Conservation (phyloP, 2,329 filamentous ascomycete species). For the Drechslerella stenobrocha region DNA sequence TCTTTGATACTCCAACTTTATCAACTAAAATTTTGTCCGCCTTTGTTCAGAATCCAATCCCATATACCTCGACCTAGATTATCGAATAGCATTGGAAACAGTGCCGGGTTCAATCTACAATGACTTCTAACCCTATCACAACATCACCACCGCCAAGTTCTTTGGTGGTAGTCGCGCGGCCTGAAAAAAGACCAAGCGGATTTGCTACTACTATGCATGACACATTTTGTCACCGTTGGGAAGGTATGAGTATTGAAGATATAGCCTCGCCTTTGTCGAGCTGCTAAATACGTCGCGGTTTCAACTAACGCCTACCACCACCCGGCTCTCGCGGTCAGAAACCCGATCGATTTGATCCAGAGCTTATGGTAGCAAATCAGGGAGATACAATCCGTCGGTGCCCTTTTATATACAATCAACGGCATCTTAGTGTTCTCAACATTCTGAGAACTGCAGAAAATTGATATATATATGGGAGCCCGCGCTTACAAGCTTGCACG, state of each 20-base stretch:
- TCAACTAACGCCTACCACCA: no score
- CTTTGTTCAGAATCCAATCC: no score
- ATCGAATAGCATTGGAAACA: no score
- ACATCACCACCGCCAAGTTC: slow-evolving; percentile 32
- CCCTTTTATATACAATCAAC: neutral
- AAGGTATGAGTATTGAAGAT: slow-evolving; percentile 27
- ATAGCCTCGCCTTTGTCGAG: neutral
- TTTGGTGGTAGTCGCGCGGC: slow-evolving; percentile 17
- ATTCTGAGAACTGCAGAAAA: no score
- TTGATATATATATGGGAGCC: no score
- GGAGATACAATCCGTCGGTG: slow-evolving; percentile 60
- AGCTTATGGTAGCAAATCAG: slow-evolving; percentile 55
- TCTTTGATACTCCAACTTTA: no score
- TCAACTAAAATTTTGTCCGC: no score
- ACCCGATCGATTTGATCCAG: slow-evolving; percentile 56
- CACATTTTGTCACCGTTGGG: slow-evolving; percentile 49
- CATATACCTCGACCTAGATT: no score
- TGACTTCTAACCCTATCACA: slow-evolving; percentile 31
- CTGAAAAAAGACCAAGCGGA: slow-evolving; percentile 18
- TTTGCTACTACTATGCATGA: slow-evolving; percentile 26
- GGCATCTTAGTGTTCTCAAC: no score
- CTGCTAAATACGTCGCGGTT: neutral
- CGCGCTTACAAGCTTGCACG: no score
- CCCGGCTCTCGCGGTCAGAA: slow-evolving; percentile 52
- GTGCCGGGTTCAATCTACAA: no score